Conservation (phyloP, 208 protist species). For the Acanthamoeba healyi region DNA sequence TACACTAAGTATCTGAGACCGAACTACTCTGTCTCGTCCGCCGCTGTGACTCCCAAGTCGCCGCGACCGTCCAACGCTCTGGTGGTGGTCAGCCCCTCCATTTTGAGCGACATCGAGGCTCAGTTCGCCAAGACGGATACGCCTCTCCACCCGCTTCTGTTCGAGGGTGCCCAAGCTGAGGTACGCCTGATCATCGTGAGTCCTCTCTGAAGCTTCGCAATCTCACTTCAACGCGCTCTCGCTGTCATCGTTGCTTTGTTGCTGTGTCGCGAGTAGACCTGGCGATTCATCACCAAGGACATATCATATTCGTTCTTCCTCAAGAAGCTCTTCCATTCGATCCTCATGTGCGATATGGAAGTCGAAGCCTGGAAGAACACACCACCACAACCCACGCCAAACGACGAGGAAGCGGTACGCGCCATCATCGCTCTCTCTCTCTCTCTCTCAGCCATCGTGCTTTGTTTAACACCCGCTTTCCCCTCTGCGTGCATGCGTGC, state of each 20-base stretch:
- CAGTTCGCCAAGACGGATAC: neutral
- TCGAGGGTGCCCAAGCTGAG: neutral
- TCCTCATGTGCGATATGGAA: conserved; percentile 14
- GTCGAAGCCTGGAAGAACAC: conserved; percentile 26
- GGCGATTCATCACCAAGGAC: neutral
- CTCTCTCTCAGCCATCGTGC: too few species aligned
- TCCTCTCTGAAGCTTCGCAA: too few species aligned
- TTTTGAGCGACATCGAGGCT: neutral
- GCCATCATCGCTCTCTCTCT: too few species aligned
- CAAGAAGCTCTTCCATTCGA: conserved; percentile 33
- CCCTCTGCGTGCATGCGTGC: neutral
- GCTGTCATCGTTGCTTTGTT: too few species aligned
- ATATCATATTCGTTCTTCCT: conserved; percentile 40
- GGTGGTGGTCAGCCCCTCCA: neutral
- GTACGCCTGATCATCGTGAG: neutral
- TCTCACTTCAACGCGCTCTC: too few species aligned
- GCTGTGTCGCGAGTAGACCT: neutral
- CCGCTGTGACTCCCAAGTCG: neutral
- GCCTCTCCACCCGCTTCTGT: neutral
- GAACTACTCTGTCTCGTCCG: neutral
- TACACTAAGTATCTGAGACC: neutral
- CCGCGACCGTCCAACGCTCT: neutral
- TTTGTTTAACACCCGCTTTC: neutral
- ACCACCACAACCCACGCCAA: neutral
- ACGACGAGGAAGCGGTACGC: neutral